Conservation (phyloP, 805 yeast species). For the Cyberlindnera misumaiensis region DNA sequence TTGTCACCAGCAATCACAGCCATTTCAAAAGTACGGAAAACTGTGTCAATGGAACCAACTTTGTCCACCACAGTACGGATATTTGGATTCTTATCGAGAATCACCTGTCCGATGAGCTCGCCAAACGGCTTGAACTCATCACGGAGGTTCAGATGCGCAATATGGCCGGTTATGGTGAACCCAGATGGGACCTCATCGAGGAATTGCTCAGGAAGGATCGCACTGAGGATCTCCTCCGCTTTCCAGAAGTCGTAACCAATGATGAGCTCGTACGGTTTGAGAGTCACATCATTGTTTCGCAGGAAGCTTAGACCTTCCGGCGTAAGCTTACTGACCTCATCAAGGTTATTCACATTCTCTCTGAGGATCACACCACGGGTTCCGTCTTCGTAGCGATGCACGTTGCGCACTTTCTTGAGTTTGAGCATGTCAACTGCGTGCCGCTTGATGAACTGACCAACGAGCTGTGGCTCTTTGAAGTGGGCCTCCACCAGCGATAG, state of each 20-base stretch:
- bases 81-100: slow-evolving; percentile 70
- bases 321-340: slow-evolving; percentile 35
- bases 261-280: slow-evolving; percentile 46
- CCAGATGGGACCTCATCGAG: slow-evolving; percentile 80
- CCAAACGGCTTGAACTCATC: slow-evolving; percentile 83
- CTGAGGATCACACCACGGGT: slow-evolving; percentile 47
- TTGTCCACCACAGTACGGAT: slow-evolving; percentile 90
- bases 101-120: slow-evolving; percentile 76
- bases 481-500: slow-evolving; percentile 60
- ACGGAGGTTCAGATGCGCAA: slow-evolving; percentile 85
- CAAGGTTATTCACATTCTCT: slow-evolving; percentile 38
- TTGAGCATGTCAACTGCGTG: slow-evolving; percentile 57
- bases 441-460: slow-evolving; percentile 44
- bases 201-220: slow-evolving; percentile 68
- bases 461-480: slow-evolving; percentile 57
- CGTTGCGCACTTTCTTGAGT: slow-evolving; percentile 64
- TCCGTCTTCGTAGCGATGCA: slow-evolving; percentile 37
- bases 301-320: slow-evolving; percentile 39
- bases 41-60: slow-evolving; percentile 76
- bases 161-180: slow-evolving; percentile 89
- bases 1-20: slow-evolving; percentile 84
- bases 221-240: slow-evolving; percentile 74
- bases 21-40: slow-evolving; percentile 90
- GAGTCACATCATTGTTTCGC: slow-evolving; percentile 36
- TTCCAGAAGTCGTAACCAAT: slow-evolving; percentile 81